phyloP scores from a whole-genome alignment of 1,284 basidiomycete species.

The Austroboletus rostrupii region DNA sequence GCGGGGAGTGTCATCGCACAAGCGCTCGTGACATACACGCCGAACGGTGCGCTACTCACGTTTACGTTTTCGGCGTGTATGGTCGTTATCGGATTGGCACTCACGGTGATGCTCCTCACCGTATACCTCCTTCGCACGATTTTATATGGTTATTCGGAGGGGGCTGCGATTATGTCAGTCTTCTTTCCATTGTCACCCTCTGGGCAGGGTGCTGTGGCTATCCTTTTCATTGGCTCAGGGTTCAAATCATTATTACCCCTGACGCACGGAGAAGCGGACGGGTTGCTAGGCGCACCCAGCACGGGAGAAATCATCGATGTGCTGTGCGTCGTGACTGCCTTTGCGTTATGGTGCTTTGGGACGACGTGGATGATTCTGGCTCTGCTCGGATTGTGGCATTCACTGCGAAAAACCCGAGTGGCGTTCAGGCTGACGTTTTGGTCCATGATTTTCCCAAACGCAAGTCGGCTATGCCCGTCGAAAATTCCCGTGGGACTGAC shows the following conservation, averaged over 20 bases:
- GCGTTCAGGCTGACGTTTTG: conserved; percentile 51
- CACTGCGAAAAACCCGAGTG: conserved; percentile 36
- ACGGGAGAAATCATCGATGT: conserved; percentile 41
- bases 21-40: conserved; percentile 43
- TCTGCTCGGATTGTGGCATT: conserved; percentile 40
- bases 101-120: conserved; percentile 53
- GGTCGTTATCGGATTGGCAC: conserved; percentile 54
- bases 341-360: conserved; percentile 52
- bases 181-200: conserved; percentile 58
- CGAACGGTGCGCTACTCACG: conserved; percentile 52
- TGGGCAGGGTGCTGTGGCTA: conserved; percentile 55
- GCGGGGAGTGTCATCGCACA: conserved; percentile 59
- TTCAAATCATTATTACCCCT: conserved; percentile 37
- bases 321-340: conserved; percentile 43
- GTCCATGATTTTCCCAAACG: conserved; percentile 62
- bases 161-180: conserved; percentile 50
- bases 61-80: conserved; percentile 49
- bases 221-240: conserved; percentile 43
- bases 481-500: conserved; percentile 3
- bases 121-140: conserved; percentile 48
- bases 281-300: conserved; percentile 24
- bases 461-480: conserved; percentile 28
- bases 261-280: conserved; percentile 18
- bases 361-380: conserved; percentile 53
- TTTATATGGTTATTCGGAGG: conserved; percentile 43